Conservation (phyloP, 1,284 basidiomycete species). For the Mycosarcoma mackinlayi region DNA sequence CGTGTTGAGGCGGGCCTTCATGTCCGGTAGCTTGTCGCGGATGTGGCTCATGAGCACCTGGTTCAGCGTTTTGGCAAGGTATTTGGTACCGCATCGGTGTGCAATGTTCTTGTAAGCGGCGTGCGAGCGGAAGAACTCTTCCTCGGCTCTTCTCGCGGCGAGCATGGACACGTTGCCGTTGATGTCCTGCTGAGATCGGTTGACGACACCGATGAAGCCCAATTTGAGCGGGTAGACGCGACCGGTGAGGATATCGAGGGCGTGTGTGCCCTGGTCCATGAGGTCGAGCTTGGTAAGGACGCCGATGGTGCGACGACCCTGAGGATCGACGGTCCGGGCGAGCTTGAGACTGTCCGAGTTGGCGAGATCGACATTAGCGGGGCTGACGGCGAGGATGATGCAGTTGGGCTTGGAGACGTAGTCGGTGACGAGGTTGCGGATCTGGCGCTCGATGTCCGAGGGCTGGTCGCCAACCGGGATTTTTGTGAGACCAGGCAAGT, state of each 20-base stretch:
- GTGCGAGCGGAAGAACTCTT: slow-evolving; percentile 91
- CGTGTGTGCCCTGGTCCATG: slow-evolving; percentile 99
- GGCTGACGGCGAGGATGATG: slow-evolving; percentile 94
- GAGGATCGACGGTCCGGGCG: slow-evolving; percentile 92
- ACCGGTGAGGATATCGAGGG: slow-evolving; percentile 93
- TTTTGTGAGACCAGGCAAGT: slow-evolving; percentile 94
- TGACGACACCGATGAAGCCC: slow-evolving; percentile 97
- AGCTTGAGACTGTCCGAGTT: slow-evolving; percentile 98
- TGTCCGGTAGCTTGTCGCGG: slow-evolving; percentile 97
- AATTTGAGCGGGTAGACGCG: slow-evolving; percentile 96
- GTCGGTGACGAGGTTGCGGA: slow-evolving; percentile 89
- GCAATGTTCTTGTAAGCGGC: slow-evolving; percentile 94
- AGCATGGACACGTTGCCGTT: slow-evolving; percentile 86
- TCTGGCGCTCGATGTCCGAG: slow-evolving; percentile 95
- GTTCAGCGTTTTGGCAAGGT: slow-evolving; percentile 92
- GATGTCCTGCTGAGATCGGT: slow-evolving; percentile 97
- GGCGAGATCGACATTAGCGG: slow-evolving; percentile 96
- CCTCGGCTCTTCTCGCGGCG: slow-evolving; percentile 85
- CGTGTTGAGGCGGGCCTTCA: slow-evolving; percentile 98
- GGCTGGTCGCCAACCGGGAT: slow-evolving; percentile 74
- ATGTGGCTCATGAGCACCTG: slow-evolving; percentile 97
- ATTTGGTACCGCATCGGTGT: slow-evolving; percentile 95
- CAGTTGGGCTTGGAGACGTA: slow-evolving; percentile 97
- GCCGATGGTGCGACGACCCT: slow-evolving; percentile 93
- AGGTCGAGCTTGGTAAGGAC: slow-evolving; percentile 96